Evolutionary conservation across 129 eudicot species (phyloP).

Genomic region (Gnaphalium uliginosum): DNA sequence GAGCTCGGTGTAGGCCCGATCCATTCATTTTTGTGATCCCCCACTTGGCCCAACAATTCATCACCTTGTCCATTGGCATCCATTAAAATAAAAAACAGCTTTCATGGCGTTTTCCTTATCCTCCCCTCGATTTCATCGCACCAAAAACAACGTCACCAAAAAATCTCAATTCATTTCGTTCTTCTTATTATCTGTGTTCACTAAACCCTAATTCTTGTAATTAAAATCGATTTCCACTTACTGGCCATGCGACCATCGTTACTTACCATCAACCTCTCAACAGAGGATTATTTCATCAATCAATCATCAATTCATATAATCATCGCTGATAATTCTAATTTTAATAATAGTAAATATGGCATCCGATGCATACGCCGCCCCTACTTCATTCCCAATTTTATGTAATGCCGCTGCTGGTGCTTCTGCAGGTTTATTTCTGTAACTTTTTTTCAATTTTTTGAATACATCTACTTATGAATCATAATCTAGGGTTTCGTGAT

Average conservation of each 20-base stretch:
- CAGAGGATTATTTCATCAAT: constrained; percentile 57
- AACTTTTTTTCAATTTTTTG: not conserved
- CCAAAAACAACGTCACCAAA: not conserved
- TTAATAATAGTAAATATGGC: constrained; percentile 44
- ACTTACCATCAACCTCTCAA: constrained; percentile 50
- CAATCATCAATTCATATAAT: not conserved
- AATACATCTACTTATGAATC: not conserved
- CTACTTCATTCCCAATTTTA: constrained; percentile 55
- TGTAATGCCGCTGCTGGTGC: constrained; percentile 98
- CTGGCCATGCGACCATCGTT: constrained; percentile 83
- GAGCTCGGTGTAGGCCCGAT: not conserved
- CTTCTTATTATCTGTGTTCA: not conserved
- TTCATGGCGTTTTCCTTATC: constrained; percentile 29
- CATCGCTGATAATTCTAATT: not conserved
- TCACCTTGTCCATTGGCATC: constrained; percentile 3
- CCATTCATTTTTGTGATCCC: not conserved
- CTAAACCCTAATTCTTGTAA: constrained; percentile 23
- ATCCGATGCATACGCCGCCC: constrained; percentile 44
- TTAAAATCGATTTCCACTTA: not conserved
- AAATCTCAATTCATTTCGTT: not conserved
- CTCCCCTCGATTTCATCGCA: constrained; percentile 9
- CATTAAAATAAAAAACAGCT: not conserved
- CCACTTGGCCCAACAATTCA: not conserved
- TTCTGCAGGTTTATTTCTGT: constrained; percentile 63
- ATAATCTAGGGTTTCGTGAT: constrained; percentile 4